Evolutionary conservation across 768 basidiomycete genomes (phyloP).

Genomic region (Podaxis sp.): DNA sequence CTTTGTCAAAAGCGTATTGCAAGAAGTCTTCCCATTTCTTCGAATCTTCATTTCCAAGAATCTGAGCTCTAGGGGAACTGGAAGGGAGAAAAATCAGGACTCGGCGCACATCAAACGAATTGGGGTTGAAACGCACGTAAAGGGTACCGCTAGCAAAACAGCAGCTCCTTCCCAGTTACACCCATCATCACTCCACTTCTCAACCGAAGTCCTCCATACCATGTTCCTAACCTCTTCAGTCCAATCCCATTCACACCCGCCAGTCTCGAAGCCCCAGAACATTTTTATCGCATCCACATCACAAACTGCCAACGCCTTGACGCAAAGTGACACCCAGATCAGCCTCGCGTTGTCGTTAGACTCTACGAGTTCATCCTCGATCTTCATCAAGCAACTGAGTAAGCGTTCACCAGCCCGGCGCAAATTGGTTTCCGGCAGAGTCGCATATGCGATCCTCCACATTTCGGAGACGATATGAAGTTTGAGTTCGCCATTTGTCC

Average conservation of each 20-base stretch:
- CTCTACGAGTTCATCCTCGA: slow-evolving; percentile 46
- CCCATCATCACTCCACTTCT: slow-evolving; percentile 53
- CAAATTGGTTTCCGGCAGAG: slow-evolving; percentile 44
- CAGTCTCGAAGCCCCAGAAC: slow-evolving; percentile 51
- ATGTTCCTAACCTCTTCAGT: slow-evolving; percentile 40
- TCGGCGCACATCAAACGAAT: not conserved
- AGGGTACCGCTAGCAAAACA: slow-evolving; percentile 60
- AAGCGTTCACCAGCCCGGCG: slow-evolving; percentile 44
- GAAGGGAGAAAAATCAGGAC: slow-evolving; percentile 12
- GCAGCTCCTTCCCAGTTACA: slow-evolving; percentile 56
- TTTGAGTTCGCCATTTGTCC: slow-evolving; percentile 50
- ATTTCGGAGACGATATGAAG: slow-evolving; percentile 57
- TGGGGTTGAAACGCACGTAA: slow-evolving; percentile 43
- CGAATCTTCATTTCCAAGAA: slow-evolving; percentile 42
- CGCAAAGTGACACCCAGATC: slow-evolving; percentile 62
- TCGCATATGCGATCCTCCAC: slow-evolving; percentile 47
- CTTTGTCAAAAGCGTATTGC: slow-evolving; percentile 48
- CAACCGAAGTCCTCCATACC: slow-evolving; percentile 59
- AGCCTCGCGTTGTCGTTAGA: slow-evolving; percentile 43
- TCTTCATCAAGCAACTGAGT: slow-evolving; percentile 47
- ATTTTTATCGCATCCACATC: slow-evolving; percentile 41
- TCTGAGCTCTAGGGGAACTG: slow-evolving; percentile 6
- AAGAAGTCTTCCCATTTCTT: slow-evolving; percentile 62
- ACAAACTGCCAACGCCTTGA: slow-evolving; percentile 50
- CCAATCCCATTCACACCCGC: slow-evolving; percentile 37